Conservation (phyloP, 2,329 filamentous ascomycete species). For the Monosporascus sp. region DNA sequence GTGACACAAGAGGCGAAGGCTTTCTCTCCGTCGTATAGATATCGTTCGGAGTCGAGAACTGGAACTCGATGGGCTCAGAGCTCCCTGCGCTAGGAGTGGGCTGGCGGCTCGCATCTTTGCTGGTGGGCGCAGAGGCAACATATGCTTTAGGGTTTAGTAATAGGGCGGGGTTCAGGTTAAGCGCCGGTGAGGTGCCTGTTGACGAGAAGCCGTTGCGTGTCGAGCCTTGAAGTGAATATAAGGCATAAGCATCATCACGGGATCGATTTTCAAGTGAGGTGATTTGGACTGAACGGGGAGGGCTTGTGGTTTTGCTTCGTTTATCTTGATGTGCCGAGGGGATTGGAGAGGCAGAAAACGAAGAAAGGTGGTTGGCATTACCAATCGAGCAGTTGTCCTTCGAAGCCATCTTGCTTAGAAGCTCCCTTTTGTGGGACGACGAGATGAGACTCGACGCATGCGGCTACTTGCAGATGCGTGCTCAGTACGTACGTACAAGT, state of each 20-base stretch:
- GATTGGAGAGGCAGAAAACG: background rate
- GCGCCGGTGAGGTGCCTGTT: constrained; percentile 11
- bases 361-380: constrained; percentile 13
- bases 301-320: constrained; percentile 3
- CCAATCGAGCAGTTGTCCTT: constrained; percentile 27
- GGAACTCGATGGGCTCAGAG: constrained; percentile 37
- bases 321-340: constrained; percentile 1
- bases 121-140: constrained; percentile 11
- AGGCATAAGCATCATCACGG: constrained; percentile 18
- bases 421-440: constrained; percentile 4
- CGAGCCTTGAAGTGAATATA: constrained; percentile 17
- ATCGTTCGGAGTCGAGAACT: constrained; percentile 26
- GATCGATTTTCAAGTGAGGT: constrained; percentile 3
- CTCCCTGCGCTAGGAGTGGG: constrained; percentile 23
- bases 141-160: constrained; percentile 38
- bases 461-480: constrained; percentile 13
- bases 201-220: constrained; percentile 17
- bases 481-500: constrained; percentile 2
- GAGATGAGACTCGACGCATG: background rate
- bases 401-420: constrained; percentile 26
- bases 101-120: constrained; percentile 10
- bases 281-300: constrained; percentile 1
- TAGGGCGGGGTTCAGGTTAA: constrained; percentile 35
- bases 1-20: constrained; percentile 10
- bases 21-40: constrained; percentile 15